Conservation (phyloP, 192 early-diverging fungal genomes). For the Gamsiella multidivaricata region DNA sequence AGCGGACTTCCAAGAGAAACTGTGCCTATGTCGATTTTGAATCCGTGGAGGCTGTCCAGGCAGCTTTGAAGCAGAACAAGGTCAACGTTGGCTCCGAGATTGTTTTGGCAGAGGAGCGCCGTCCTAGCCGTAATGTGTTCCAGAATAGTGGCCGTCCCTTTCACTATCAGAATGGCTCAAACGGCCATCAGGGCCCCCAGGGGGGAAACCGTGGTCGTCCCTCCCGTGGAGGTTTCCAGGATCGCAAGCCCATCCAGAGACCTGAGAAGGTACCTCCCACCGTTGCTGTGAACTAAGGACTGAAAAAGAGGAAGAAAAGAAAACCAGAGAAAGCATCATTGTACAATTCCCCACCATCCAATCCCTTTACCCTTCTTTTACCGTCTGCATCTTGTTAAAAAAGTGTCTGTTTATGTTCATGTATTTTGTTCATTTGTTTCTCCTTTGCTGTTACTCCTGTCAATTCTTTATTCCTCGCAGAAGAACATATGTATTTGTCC, state of each 20-base stretch:
- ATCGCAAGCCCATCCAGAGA: slow-evolving; percentile 30
- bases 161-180: slow-evolving; percentile 20
- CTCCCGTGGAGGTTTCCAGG: slow-evolving; percentile 24
- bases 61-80: slow-evolving; percentile 69
- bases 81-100: slow-evolving; percentile 53
- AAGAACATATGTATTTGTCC: slow-evolving; percentile 3
- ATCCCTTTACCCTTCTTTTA: slow-evolving; percentile 8
- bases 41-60: slow-evolving; percentile 65
- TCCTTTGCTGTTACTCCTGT: slow-evolving; percentile 1
- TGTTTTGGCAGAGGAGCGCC: slow-evolving; percentile 64
- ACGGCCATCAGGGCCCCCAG: slow-evolving; percentile 23
- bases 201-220: slow-evolving; percentile 26
- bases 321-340: slow-evolving; percentile 9
- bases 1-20: slow-evolving; percentile 65
- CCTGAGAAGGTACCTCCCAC: slow-evolving; percentile 31
- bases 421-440: slow-evolving; percentile 9
- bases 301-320: slow-evolving; percentile 4
- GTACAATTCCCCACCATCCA: slow-evolving; percentile 42
- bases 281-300: slow-evolving; percentile 36
- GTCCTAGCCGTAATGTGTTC: slow-evolving; percentile 20
- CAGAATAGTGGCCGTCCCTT: slow-evolving; percentile 13
- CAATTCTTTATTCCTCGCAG: background rate
- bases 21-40: slow-evolving; percentile 80
- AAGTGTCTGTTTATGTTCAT: background rate
- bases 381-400: background rate